phyloP scores from a whole-genome alignment of 2,329 filamentous ascomycete species.

The Aspergillus sp. region DNA sequence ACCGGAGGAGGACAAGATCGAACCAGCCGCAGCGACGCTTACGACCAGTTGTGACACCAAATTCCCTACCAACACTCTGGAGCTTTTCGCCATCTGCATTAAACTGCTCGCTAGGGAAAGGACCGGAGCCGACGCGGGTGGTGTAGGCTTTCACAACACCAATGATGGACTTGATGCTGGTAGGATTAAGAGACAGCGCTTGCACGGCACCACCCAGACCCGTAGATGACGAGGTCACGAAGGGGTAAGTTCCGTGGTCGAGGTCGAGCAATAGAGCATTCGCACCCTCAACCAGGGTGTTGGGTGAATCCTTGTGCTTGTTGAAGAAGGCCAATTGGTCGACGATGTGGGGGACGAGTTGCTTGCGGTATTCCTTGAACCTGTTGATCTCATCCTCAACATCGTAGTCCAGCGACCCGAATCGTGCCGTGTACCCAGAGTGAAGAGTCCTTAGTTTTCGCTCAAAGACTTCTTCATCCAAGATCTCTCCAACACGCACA shows the following conservation, averaged over 20 bases:
- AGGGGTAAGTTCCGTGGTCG: conserved; percentile 54
- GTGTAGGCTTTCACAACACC: conserved; percentile 68
- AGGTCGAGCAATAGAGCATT: conserved; percentile 64
- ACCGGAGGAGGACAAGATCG: conserved; percentile 64
- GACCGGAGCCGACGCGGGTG: conserved; percentile 59
- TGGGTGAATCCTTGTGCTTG: conserved; percentile 53
- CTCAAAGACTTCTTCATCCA: conserved; percentile 58
- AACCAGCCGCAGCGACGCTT: conserved; percentile 65
- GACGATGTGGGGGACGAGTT: conserved; percentile 39
- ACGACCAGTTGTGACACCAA: conserved; percentile 60
- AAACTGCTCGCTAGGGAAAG: conserved; percentile 63
- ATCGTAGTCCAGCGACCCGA: conserved; percentile 60
- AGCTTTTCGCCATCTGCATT: conserved; percentile 58
- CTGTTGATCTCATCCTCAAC: conserved; percentile 59
- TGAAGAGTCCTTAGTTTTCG: conserved; percentile 54
- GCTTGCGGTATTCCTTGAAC: conserved; percentile 51
- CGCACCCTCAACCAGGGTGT: conserved; percentile 63
- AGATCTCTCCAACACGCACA: conserved; percentile 58
- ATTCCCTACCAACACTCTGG: conserved; percentile 56
- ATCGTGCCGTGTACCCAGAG: conserved; percentile 55
- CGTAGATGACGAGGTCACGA: conserved; percentile 49
- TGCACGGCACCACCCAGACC: conserved; percentile 54
- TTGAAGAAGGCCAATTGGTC: conserved; percentile 54
- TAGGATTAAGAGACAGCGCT: conserved; percentile 59
- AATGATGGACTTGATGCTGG: conserved; percentile 58